phyloP scores from a whole-genome alignment of 345 rosid genomes.

The Eucalyptus curtisii region DNA sequence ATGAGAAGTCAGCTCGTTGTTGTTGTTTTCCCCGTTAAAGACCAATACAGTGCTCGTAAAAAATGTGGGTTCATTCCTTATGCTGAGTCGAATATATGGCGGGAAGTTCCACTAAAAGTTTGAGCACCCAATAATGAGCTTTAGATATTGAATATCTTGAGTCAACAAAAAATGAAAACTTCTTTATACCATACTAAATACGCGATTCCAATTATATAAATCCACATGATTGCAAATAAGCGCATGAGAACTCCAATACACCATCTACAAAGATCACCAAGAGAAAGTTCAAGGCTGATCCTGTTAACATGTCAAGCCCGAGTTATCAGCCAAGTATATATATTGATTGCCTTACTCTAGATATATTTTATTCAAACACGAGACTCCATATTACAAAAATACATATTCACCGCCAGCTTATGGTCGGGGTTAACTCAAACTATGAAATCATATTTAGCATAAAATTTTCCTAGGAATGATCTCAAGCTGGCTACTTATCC shows the following conservation, averaged over 20 bases:
- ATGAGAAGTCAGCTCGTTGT: neutral
- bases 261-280: neutral
- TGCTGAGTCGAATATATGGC: neutral
- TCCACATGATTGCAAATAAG: neutral
- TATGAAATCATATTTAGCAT: neutral
- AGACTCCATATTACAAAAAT: neutral
- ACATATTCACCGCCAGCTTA: neutral
- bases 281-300: neutral
- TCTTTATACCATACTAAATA: neutral
- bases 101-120: neutral
- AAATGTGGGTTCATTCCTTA: neutral
- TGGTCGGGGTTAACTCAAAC: neutral
- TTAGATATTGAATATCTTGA: neutral
- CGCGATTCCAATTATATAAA: neutral
- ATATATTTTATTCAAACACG: neutral
- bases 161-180: neutral
- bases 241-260: neutral
- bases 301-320: neutral
- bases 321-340: neutral
- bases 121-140: neutral
- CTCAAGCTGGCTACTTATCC: neutral
- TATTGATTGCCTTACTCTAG: neutral
- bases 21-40: neutral
- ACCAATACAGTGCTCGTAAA: neutral
- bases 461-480: neutral